Conservation (phyloP, 2,329 filamentous ascomycete species). For the Claviceps africana region DNA sequence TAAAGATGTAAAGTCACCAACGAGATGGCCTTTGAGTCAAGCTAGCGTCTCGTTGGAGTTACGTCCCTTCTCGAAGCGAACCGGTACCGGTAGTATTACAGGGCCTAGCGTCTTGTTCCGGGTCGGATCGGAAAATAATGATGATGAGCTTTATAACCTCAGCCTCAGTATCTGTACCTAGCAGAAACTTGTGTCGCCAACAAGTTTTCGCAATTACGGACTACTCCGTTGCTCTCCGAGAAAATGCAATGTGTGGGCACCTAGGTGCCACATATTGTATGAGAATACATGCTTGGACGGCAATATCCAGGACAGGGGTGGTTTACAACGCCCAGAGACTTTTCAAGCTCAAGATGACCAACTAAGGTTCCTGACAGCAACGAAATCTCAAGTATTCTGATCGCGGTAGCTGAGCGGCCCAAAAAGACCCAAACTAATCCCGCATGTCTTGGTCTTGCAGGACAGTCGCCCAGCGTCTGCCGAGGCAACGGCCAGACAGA, state of each 20-base stretch:
- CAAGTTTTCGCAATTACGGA: conserved; percentile 2
- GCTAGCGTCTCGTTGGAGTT: neutral
- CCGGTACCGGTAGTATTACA: conserved; percentile 3
- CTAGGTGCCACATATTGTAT: neutral
- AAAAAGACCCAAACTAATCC: neutral
- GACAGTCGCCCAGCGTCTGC: conserved; percentile 2
- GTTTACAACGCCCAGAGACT: neutral
- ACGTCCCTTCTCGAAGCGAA: conserved; percentile 1
- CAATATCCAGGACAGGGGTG: conserved; percentile 7
- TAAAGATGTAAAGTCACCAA: conserved; percentile 1
- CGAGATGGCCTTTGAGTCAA: neutral
- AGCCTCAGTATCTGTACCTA: neutral
- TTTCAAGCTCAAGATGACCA: neutral
- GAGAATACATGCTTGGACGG: conserved; percentile 5
- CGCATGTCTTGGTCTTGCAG: neutral
- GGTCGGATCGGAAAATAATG: conserved; percentile 7
- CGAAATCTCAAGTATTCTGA: neutral
- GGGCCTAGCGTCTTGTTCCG: neutral
- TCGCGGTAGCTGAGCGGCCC: neutral
- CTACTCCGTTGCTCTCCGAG: neutral
- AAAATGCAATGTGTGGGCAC: conserved; percentile 2
- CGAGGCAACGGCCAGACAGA: conserved; percentile 1
- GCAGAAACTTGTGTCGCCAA: neutral
- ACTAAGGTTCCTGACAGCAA: neutral
- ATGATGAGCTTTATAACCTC: conserved; percentile 7